phyloP scores from a whole-genome alignment of 2,329 filamentous ascomycete genomes.

The Fusarium transvaalense region DNA sequence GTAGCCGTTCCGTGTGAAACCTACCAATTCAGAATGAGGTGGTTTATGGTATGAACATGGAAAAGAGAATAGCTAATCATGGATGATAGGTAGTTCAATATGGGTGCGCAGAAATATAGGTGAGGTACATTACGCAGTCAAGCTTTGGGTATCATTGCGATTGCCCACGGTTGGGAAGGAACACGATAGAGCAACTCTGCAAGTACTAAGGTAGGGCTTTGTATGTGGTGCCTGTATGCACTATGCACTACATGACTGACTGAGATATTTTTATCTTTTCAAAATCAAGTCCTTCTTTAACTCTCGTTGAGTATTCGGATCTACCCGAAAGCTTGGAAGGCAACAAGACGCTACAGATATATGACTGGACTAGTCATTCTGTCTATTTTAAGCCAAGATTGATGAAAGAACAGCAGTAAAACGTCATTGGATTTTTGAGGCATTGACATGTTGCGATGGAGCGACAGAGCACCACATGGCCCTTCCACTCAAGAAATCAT shows the following conservation, averaged over 20 bases:
- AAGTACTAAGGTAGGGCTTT: slow-evolving; percentile 13
- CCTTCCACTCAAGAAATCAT: slow-evolving; percentile 8
- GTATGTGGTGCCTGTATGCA: slow-evolving; percentile 14
- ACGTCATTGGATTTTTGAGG: slow-evolving; percentile 10
- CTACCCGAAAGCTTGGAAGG: neutral
- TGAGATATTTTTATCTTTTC: slow-evolving; percentile 9
- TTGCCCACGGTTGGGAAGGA: slow-evolving; percentile 13
- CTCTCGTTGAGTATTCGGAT: neutral
- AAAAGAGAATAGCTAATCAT: slow-evolving; percentile 22
- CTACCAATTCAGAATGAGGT: slow-evolving; percentile 13
- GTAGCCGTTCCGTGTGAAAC: slow-evolving; percentile 21
- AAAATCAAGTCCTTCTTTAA: neutral
- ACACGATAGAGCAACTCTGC: slow-evolving; percentile 23
- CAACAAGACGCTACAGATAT: neutral
- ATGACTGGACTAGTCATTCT: neutral
- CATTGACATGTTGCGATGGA: slow-evolving; percentile 7
- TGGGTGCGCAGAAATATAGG: slow-evolving; percentile 1
- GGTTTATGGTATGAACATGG: slow-evolving; percentile 4
- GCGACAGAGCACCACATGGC: slow-evolving; percentile 4
- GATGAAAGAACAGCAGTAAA: neutral
- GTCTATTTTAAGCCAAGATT: slow-evolving; percentile 3
- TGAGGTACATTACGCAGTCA: slow-evolving; percentile 27
- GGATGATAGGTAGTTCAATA: slow-evolving; percentile 4
- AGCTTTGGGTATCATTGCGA: slow-evolving; percentile 8
- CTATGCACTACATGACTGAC: slow-evolving; percentile 10